phyloP scores from a whole-genome alignment of 768 basidiomycete genomes.

The Floccularia luteovirens region DNA sequence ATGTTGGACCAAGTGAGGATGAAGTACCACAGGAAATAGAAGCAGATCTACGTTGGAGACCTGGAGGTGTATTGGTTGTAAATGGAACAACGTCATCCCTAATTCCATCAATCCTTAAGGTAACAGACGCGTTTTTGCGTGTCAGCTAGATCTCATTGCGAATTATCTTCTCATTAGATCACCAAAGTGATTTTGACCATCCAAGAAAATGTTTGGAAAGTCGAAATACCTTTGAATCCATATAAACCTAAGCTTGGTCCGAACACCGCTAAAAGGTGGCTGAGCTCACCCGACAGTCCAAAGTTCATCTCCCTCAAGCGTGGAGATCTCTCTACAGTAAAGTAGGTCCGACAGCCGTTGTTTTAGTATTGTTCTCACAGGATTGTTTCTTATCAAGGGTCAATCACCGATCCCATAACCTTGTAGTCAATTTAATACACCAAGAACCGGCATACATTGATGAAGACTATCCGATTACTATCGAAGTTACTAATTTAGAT shows the following conservation, averaged over 20 bases:
- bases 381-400: conserved; percentile 31
- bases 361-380: neutral
- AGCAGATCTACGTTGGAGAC: conserved; percentile 51
- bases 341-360: conserved; percentile 28
- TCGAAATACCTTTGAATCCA: conserved; percentile 53
- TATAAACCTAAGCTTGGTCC: conserved; percentile 24
- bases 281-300: conserved; percentile 45
- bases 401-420: conserved; percentile 50
- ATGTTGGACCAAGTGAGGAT: conserved; percentile 15
- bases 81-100: conserved; percentile 50
- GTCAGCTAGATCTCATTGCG: neutral
- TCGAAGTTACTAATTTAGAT: conserved; percentile 70
- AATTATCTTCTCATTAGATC: conserved; percentile 26
- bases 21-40: conserved; percentile 13
- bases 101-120: conserved; percentile 43
- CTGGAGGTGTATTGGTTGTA: conserved; percentile 47
- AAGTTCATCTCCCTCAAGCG: conserved; percentile 46
- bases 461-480: conserved; percentile 68
- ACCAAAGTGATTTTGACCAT: conserved; percentile 42
- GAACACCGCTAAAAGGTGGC: conserved; percentile 38
- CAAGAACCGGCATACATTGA: conserved; percentile 69
- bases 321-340: conserved; percentile 34
- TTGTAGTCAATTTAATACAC: conserved; percentile 52
- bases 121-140: conserved; percentile 25
- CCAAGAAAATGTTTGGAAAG: conserved; percentile 55